These are phyloP conservation scores for Phytophthora aleatoria DNA, from an alignment of 352 stramenopile species.

Conservation along the genomic window DNA sequence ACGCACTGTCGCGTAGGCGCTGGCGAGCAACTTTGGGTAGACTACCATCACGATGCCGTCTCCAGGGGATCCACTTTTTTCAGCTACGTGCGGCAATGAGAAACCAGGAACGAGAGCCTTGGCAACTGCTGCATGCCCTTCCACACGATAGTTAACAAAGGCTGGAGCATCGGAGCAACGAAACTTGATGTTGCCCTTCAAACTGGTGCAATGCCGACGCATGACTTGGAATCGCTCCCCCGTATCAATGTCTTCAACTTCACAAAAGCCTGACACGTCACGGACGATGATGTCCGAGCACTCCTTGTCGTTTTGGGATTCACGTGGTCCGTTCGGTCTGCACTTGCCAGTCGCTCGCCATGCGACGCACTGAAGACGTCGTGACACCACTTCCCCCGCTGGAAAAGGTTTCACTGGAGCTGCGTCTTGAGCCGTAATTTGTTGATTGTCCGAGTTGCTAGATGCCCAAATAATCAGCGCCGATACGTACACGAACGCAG, in stretches of 20 bases:
- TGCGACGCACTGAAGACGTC: conserved; percentile 27
- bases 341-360: conserved; percentile 34
- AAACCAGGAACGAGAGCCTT: conserved; percentile 23
- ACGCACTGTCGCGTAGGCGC: conserved; percentile 41
- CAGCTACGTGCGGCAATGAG: conserved; percentile 17
- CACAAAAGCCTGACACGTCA: conserved; percentile 46
- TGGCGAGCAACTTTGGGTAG: conserved; percentile 50
- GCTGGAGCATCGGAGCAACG: conserved; percentile 44
- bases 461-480: conserved; percentile 19
- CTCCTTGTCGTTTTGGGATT: conserved; percentile 24
- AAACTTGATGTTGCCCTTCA: conserved; percentile 37
- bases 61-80: neutral
- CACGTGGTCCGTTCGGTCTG: conserved; percentile 26
- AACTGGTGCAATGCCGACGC: conserved; percentile 34
- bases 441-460: conserved; percentile 8
- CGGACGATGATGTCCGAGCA: conserved; percentile 19
- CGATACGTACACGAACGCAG: conserved; percentile 20
- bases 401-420: conserved; percentile 8
- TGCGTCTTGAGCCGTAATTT: neutral
- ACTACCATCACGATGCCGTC: conserved; percentile 56
- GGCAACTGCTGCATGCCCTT: conserved; percentile 21
- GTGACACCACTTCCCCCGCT: conserved; percentile 4
- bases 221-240: conserved; percentile 42
- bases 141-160: conserved; percentile 40
- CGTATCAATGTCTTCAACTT: conserved; percentile 32